Evolutionary conservation across 1,284 basidiomycete species (phyloP).

Genomic region (Paramarasmius palmivorus): DNA sequence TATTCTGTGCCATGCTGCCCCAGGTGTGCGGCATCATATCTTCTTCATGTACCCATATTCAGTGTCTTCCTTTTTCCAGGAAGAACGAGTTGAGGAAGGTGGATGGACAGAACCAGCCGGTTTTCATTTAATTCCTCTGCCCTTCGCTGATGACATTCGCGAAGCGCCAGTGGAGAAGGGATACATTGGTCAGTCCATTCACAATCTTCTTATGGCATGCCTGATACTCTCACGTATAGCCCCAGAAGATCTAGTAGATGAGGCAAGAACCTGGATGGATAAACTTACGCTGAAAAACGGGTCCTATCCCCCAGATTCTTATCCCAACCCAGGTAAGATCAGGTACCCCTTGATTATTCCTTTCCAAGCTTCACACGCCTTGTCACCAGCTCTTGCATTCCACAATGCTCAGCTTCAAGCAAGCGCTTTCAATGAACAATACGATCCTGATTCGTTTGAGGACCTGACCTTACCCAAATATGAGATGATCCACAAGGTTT

Average conservation of each 20-base stretch:
- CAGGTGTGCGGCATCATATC: constrained; percentile 52
- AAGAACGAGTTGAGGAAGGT: constrained; percentile 70
- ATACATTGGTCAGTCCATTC: constrained; percentile 47
- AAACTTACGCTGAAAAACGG: constrained; percentile 80
- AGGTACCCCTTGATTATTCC: background rate
- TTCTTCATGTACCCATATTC: constrained; percentile 5
- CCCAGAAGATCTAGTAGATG: constrained; percentile 64
- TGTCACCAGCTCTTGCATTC: constrained; percentile 64
- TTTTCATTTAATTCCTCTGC: constrained; percentile 89
- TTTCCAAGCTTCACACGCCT: constrained; percentile 1
- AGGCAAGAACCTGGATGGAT: constrained; percentile 76
- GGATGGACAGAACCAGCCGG: constrained; percentile 87
- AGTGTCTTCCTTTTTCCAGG: constrained; percentile 37
- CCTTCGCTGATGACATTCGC: constrained; percentile 94
- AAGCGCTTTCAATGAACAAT: constrained; percentile 88
- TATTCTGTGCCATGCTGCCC: constrained; percentile 86
- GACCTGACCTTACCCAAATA: constrained; percentile 83
- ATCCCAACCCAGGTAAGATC: constrained; percentile 85
- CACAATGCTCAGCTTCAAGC: constrained; percentile 92
- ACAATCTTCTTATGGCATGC: background rate
- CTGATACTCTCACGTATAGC: constrained; percentile 43
- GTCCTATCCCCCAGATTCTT: constrained; percentile 84
- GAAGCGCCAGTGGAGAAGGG: constrained; percentile 63
- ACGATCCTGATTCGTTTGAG: constrained; percentile 70
- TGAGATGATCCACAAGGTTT: constrained; percentile 74